Conservation (phyloP, 805 yeast species). For the Candida maesae region DNA sequence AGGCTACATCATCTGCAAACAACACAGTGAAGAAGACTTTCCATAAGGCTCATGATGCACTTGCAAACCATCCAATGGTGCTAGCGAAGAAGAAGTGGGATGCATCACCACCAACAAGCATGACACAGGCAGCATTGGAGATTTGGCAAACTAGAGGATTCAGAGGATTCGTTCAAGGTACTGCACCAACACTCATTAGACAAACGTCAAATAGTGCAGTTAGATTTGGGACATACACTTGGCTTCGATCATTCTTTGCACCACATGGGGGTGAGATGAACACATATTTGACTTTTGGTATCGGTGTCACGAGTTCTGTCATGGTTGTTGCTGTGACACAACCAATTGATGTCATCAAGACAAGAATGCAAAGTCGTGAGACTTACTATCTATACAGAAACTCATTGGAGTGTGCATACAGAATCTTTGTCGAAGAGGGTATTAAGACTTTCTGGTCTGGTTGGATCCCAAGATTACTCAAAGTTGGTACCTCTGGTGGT, state of each 20-base stretch:
- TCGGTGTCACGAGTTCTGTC: conserved; percentile 63
- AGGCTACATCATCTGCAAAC: too few relatives aligned
- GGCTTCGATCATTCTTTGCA: conserved; percentile 64
- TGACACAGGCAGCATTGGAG: conserved; percentile 52
- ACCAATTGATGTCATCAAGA: conserved; percentile 83
- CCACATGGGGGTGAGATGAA: conserved; percentile 43
- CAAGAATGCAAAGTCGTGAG: conserved; percentile 79
- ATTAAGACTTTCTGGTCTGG: conserved; percentile 51
- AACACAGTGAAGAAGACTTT: conserved; percentile 29
- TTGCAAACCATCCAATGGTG: conserved; percentile 28
- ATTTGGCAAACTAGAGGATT: conserved; percentile 72
- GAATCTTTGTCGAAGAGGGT: conserved; percentile 46
- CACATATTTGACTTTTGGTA: conserved; percentile 30
- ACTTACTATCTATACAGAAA: conserved; percentile 56
- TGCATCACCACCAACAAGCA: conserved; percentile 49
- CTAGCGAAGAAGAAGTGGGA: conserved; percentile 36
- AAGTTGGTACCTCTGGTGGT: conserved; percentile 69
- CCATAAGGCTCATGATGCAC: conserved; percentile 23
- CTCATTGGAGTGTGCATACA: conserved; percentile 51
- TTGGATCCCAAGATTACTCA: conserved; percentile 62
- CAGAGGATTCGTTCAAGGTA: conserved; percentile 77
- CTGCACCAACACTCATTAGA: conserved; percentile 74
- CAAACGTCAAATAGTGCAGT: conserved; percentile 78
- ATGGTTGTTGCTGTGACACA: conserved; percentile 79
- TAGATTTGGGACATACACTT: conserved; percentile 78